Base-by-base conservation (phyloP, 2,329 filamentous ascomycete species). In the Colletotrichum sidae region DNA sequence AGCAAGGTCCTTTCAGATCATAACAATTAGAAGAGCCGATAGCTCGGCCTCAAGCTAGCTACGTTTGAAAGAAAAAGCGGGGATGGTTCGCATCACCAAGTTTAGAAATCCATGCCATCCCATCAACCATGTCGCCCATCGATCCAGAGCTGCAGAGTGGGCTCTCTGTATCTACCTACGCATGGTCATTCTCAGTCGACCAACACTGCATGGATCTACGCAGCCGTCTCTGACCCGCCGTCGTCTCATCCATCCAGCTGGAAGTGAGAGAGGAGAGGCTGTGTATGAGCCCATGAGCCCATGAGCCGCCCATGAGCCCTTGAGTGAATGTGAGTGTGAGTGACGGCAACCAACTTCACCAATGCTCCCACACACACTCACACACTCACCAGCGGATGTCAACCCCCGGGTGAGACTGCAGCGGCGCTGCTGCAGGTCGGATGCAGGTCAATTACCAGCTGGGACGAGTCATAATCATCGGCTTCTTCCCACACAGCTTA, bases 41-140 rank as follows among this genome's bases (percentile, higher is more conserved):
- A 46, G 35, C 54, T 37, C 49, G 60, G 25, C 17, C 33, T 63
- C 41, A 57, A 59, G 12, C 38, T 44, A 17, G 13, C 15, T 39
- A 42, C 34, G 51, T 50, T 51, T 65, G 56, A 65, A 61, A 61
- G 61, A 38, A 61, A 65, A 65, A 61, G 57, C 61, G 61, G 61
- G 47, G 50, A 55, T 38, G 4, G 35, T 55, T 54, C 58, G 39
- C 42, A 54, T 54, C 50, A 45, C 51, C 52, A 39, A 44, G 17
- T 39, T 63, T 46, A 39, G 50, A 65, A 33, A 42, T 51, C 53
- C 57, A 55, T 46, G 61, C 39, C 50, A 34, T 25, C 37, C 37
- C 15, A 34, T 38, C 56, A 33, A 58, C 55, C 38, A 54, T 44
- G 25, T 15, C 17, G 25, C 33, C 37, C 39, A 25, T 55, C 53